A percentile compares a stretch with the other conserved stretches of the same genome.
Evolutionary conservation across 257 asterid species (phyloP).

Genomic region (Solanum pennellii): DNA sequence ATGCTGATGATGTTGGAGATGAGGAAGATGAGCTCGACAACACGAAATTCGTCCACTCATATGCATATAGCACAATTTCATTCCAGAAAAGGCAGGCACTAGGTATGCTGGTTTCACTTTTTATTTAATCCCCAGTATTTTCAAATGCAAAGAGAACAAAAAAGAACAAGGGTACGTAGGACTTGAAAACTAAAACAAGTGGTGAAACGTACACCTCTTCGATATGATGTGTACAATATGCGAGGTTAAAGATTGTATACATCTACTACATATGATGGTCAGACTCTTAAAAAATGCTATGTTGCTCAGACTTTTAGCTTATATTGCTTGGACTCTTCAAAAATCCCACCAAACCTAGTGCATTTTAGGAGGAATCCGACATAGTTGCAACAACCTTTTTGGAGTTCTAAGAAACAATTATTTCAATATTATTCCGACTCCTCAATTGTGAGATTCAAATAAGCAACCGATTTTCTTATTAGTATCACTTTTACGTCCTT

Average conservation of each 20-base stretch:
- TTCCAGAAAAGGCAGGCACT: constrained; percentile 91
- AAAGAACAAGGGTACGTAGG: neutral
- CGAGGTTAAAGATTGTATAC: neutral
- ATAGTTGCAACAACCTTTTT: neutral
- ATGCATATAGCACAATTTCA: constrained; percentile 62
- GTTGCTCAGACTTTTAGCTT: neutral
- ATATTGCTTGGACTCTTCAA: neutral
- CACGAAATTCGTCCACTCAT: constrained; percentile 45
- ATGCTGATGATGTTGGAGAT: constrained; percentile 69
- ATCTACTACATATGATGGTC: neutral
- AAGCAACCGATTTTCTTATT: neutral
- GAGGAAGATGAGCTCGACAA: constrained; percentile 91
- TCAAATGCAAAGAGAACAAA: neutral
- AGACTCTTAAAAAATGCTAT: neutral
- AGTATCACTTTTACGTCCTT: neutral
- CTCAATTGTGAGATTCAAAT: neutral
- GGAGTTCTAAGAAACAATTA: neutral
- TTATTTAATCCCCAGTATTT: neutral
- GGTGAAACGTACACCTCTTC: neutral
- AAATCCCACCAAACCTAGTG: neutral
- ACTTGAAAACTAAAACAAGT: neutral
- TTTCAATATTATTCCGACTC: neutral
- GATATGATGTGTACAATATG: neutral
- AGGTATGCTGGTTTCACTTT: constrained; percentile 26
- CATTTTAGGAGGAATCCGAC: neutral